Base-by-base conservation (phyloP, 2,329 filamentous ascomycete species). In the Trichoderma breve region DNA sequence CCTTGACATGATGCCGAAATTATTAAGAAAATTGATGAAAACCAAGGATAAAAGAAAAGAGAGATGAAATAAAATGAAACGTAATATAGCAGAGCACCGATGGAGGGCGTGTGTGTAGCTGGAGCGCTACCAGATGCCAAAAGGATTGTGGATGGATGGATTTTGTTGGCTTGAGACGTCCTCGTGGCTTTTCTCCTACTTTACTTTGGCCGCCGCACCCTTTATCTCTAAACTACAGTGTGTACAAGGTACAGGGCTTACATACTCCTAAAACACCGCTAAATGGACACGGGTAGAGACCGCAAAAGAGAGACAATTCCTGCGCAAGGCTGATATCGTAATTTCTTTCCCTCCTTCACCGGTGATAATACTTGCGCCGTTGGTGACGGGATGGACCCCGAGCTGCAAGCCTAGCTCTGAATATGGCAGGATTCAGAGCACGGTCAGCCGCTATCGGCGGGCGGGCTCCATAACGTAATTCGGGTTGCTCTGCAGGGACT, bases 1-100 rank as follows among this genome's bases (percentile, higher is more conserved):
- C 32, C 68, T 71, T 51, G 58, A 58, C 65, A 72, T 64, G 62
- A 76, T 77, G 76, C 73, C 73, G 51, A 18, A 18, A 75, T 28
- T 43, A n/a, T 6, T 6, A n/a, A 6, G 14, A 18, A 18, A 11
- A 15, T 4, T 14, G 66, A n/a, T 9, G n/a, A 26, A 4, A 36
- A 36, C 15, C 14, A 68, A 58, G 26, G 3, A 34, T 4, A 51
- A 53, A 6, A 15, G 15, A 43, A 15, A 15, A n/a, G 21, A 32
- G n/a, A 8, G 30, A 30, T 18, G 11, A 32, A 12, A 36, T 57
- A 21, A 51, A 15, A n/a, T 11, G 15, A 32, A 26, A 36, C 53
- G 47, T 53, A 53, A 24, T 53, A 39, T 14, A 26, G 4, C 3
- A 57, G 15, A 55, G 15, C 32, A 24, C 30, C 21, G 28, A 57